Percentiles rank a stretch among this genome's conserved stretches.
These are phyloP conservation scores for Colletotrichum paranaense DNA, from an alignment of 2,329 filamentous ascomycete genomes.

Conservation along the genomic window DNA sequence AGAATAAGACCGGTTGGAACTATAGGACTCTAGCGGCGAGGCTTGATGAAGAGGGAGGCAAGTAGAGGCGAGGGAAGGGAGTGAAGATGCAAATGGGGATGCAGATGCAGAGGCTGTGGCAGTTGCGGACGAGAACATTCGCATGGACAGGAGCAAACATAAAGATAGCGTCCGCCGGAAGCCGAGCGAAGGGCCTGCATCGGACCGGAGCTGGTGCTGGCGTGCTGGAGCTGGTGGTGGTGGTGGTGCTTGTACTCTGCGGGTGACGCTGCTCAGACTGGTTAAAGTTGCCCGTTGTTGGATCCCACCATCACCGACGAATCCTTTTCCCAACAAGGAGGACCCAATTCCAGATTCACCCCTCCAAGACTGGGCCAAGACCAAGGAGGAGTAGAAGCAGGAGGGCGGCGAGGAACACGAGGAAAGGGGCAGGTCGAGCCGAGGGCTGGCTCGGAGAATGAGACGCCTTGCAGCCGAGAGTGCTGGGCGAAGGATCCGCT, in stretches of 20 bases:
- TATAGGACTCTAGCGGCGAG: constrained; percentile 7
- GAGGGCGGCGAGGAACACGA: background rate
- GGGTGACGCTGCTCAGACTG: constrained; percentile 20
- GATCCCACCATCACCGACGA: constrained; percentile 6
- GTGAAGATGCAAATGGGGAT: constrained; percentile 5
- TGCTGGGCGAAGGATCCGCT: constrained; percentile 24
- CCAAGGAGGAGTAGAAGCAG: background rate
- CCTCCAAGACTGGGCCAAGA: background rate
- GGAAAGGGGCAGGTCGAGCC: constrained; percentile 25
- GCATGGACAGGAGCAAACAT: constrained; percentile 22
- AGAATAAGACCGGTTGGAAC: constrained; percentile 1
- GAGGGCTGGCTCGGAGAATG: constrained; percentile 26
- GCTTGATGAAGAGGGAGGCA: constrained; percentile 10
- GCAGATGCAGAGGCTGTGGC: background rate
- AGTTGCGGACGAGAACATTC: constrained; percentile 17
- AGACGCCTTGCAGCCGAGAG: constrained; percentile 23
- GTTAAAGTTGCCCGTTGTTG: constrained; percentile 20
- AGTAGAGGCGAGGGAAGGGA: constrained; percentile 16
- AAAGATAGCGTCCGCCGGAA: constrained; percentile 27
- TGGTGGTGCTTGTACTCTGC: too few relatives aligned
- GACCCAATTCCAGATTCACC: background rate
- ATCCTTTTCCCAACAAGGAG: constrained; percentile 16
- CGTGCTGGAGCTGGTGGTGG: background rate
- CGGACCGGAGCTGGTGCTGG: constrained; percentile 11
- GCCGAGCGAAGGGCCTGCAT: constrained; percentile 31